Evolutionary conservation across 768 basidiomycete species (phyloP).

Genomic region (Lactifluus volemus): DNA sequence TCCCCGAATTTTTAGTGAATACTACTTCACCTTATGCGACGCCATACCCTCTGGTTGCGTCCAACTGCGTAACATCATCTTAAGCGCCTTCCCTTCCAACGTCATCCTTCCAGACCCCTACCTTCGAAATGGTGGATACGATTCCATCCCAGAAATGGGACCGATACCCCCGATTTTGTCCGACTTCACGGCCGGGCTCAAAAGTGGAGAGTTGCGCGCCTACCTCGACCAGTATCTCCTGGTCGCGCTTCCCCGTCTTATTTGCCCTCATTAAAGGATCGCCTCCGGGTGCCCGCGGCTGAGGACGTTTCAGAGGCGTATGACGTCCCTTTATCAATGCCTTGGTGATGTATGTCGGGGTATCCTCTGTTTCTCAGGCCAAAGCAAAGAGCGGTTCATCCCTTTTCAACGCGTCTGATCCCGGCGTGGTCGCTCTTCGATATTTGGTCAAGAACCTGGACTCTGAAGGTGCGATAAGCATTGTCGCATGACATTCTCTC

Average conservation of each 20-base stretch:
- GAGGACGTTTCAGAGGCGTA: constrained; percentile 53
- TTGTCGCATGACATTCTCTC: neutral
- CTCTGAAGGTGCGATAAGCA: constrained; percentile 63
- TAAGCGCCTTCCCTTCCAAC: constrained; percentile 86
- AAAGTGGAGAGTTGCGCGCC: constrained; percentile 67
- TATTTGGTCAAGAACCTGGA: constrained; percentile 80
- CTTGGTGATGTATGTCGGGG: constrained; percentile 93
- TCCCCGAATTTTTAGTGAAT: constrained; percentile 96
- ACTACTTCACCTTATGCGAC: constrained; percentile 93
- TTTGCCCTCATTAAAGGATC: constrained; percentile 71
- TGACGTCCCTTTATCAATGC: constrained; percentile 90
- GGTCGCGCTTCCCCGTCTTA: constrained; percentile 60
- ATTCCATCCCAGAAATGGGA: constrained; percentile 81
- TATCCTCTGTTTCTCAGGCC: constrained; percentile 82
- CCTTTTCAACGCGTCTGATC: constrained; percentile 72
- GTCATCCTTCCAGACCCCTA: constrained; percentile 81
- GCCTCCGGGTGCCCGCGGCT: constrained; percentile 45
- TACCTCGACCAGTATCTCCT: constrained; percentile 83
- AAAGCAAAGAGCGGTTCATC: constrained; percentile 78
- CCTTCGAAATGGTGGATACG: constrained; percentile 63
- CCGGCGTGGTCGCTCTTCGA: constrained; percentile 77
- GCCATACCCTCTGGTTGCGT: constrained; percentile 88
- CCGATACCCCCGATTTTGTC: constrained; percentile 85
- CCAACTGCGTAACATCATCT: constrained; percentile 92
- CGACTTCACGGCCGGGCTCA: constrained; percentile 80